A percentile compares a stretch with the other conserved stretches of the same genome.
Evolutionary conservation across 139 green algal genomes (phyloP).

Genomic region (Coelastrella sp.): DNA sequence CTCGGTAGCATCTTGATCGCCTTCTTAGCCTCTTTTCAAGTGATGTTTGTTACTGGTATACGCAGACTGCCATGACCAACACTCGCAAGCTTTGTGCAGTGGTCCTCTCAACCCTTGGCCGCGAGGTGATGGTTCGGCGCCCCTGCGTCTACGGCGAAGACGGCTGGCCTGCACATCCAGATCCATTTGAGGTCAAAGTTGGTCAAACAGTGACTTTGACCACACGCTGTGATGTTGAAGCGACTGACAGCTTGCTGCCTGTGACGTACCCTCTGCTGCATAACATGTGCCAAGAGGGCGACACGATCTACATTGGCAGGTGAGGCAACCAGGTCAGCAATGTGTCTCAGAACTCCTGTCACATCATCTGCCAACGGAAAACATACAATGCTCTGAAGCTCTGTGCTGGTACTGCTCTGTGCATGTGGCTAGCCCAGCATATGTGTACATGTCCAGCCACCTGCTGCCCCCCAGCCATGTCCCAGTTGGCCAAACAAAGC

Average conservation of each 20-base stretch:
- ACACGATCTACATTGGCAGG: constrained; percentile 83
- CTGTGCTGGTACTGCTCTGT: no score
- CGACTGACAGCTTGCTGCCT: constrained; percentile 66
- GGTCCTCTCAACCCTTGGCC: constrained; percentile 78
- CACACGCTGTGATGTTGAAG: constrained; percentile 42
- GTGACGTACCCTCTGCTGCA: constrained; percentile 80
- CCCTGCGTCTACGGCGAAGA: constrained; percentile 49
- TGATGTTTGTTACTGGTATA: not conserved
- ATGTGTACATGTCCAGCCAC: not conserved
- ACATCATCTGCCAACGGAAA: no score
- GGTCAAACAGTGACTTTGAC: constrained; percentile 25
- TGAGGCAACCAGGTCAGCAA: constrained; percentile 36
- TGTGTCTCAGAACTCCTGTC: no score
- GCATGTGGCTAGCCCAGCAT: not conserved
- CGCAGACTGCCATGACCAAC: constrained; percentile 70
- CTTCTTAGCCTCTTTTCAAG: not conserved
- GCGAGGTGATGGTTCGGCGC: constrained; percentile 73
- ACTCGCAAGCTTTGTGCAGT: constrained; percentile 76
- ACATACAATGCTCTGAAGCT: no score
- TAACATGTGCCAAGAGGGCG: constrained; percentile 57
- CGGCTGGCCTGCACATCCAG: constrained; percentile 39
- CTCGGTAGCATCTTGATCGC: no score
- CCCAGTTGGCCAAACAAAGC: not conserved
- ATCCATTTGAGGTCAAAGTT: not conserved
- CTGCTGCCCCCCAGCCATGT: not conserved